Evolutionary conservation across 2,329 filamentous ascomycete species (phyloP).

Genomic region (Alternaria sp.): DNA sequence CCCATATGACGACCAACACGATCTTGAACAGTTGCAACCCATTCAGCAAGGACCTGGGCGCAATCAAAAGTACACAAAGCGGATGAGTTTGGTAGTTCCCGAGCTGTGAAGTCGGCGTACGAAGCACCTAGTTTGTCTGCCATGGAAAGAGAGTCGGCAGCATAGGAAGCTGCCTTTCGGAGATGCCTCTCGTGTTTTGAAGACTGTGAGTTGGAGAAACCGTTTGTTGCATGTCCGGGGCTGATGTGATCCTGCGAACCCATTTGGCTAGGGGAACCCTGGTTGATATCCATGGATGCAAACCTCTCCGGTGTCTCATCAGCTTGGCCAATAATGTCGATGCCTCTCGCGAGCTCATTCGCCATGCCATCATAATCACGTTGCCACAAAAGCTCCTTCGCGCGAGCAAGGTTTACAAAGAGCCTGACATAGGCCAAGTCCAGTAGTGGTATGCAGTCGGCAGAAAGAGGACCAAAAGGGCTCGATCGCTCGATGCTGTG

Average conservation of each 20-base stretch:
- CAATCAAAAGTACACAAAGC: slow-evolving; percentile 95
- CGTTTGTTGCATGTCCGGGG: slow-evolving; percentile 46
- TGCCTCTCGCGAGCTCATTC: slow-evolving; percentile 80
- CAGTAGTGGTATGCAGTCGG: slow-evolving; percentile 88
- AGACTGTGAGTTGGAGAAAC: slow-evolving; percentile 56
- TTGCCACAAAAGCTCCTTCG: slow-evolving; percentile 94
- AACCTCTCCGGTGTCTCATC: slow-evolving; percentile 66
- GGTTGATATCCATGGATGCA: slow-evolving; percentile 44
- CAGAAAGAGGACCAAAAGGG: slow-evolving; percentile 83
- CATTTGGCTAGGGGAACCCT: slow-evolving; percentile 37
- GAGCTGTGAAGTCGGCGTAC: slow-evolving; percentile 81
- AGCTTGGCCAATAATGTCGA: slow-evolving; percentile 76
- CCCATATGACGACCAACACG: slow-evolving; percentile 90
- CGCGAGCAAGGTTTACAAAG: slow-evolving; percentile 90
- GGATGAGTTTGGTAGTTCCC: slow-evolving; percentile 87
- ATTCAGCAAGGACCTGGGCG: slow-evolving; percentile 91
- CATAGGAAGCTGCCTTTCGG: slow-evolving; percentile 93
- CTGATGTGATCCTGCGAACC: slow-evolving; percentile 39
- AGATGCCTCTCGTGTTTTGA: slow-evolving; percentile 85
- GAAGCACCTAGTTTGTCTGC: slow-evolving; percentile 85
- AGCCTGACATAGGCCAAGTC: slow-evolving; percentile 92
- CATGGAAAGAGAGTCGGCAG: slow-evolving; percentile 88
- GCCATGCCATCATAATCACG: slow-evolving; percentile 92
- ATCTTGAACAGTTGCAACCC: slow-evolving; percentile 91
- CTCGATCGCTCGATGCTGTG: slow-evolving; percentile 87